Percentiles rank a stretch among this genome's conserved stretches.
These are phyloP conservation scores for Tolypocladium sp. DNA, from an alignment of 2,329 filamentous ascomycete species.

Conservation along the genomic window DNA sequence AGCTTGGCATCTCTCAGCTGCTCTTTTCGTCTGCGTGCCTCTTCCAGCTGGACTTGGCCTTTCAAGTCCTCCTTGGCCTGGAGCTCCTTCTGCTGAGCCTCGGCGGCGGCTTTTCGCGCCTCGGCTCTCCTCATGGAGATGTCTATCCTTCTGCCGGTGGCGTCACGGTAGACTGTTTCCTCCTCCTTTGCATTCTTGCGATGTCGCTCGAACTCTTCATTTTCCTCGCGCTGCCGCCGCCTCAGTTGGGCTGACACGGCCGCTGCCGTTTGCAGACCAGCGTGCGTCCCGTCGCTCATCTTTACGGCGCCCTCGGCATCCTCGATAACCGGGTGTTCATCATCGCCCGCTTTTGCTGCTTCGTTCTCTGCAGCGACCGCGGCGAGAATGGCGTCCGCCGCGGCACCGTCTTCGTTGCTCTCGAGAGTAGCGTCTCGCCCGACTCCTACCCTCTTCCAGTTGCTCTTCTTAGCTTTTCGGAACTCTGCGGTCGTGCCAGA, in stretches of 20 bases:
- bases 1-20: constrained; percentile 71
- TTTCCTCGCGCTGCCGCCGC: constrained; percentile 57
- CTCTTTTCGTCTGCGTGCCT: constrained; percentile 55
- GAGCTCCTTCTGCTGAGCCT: constrained; percentile 63
- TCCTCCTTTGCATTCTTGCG: constrained; percentile 40
- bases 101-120: constrained; percentile 54
- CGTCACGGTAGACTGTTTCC: constrained; percentile 92
- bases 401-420: constrained; percentile 37
- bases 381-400: constrained; percentile 68
- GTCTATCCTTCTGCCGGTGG: constrained; percentile 88
- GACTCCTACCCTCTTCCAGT: constrained; percentile 64
- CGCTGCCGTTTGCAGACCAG: constrained; percentile 76
- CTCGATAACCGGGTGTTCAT: constrained; percentile 39
- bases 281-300: constrained; percentile 83
- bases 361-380: constrained; percentile 59
- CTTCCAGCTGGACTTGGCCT: constrained; percentile 74
- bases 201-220: constrained; percentile 36
- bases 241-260: constrained; percentile 63
- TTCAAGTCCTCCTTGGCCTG: constrained; percentile 62
- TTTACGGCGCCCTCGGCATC: constrained; percentile 40
- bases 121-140: constrained; percentile 85
- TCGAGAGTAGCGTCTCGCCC: constrained; percentile 13
- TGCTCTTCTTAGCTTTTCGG: constrained; percentile 66
- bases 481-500: constrained; percentile 52
- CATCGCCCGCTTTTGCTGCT: constrained; percentile 37